Evolutionary conservation across 495 filamentous ascomycete genomes (phyloP), one percentile per base, ranked within the genome.

Genomic region (Xylaria intraflava): DNA sequence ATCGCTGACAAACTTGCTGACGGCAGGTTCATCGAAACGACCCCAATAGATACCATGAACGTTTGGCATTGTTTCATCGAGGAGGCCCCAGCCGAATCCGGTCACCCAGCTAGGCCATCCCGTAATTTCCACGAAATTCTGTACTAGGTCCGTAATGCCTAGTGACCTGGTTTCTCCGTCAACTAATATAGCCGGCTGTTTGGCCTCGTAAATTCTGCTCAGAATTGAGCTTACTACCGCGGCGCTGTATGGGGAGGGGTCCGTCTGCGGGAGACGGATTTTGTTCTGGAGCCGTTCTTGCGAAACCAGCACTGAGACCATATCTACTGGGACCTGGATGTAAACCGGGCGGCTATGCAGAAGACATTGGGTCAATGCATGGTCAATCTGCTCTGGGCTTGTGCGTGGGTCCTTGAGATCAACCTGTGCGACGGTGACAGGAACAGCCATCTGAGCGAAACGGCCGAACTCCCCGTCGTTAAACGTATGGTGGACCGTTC

Each of bases 21-120:
- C 84, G 16, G 76, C 82, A 1, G 75, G 62, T 50, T 84, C 78
- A 22, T 79, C 83, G 27, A 83, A 87, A 54, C 79, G 78, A 24
- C 88, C 88, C 11, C 80, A 81, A 65, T 90, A 90, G 2, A 90
- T 84, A 46, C 88, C 88, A 12, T 86, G 83, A 53, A 83, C 90
- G 54, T 83, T 83, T 22, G 77, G 72, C 49, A 80, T 68, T 2
- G 76, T 78, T 61, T 93, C 88, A 47, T 90, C 75, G 24, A 91
- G 77, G 0, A 84, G 83, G 23, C 88, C 84, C 66, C 90, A 90
- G 48, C 88, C 86, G 84, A 89, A 88, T 0, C 84, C 85, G 0
- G 85, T 77, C 19, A 87, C 83, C 65, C 88, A 90, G 2, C 80
- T 83, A 3, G 86, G 88, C 29, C 89, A 63, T 2, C 76, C 72